These are phyloP conservation scores for Dinochytrium kinnereticum DNA, from an alignment of 371 early-diverging fungal genomes.

Conservation along the genomic window DNA sequence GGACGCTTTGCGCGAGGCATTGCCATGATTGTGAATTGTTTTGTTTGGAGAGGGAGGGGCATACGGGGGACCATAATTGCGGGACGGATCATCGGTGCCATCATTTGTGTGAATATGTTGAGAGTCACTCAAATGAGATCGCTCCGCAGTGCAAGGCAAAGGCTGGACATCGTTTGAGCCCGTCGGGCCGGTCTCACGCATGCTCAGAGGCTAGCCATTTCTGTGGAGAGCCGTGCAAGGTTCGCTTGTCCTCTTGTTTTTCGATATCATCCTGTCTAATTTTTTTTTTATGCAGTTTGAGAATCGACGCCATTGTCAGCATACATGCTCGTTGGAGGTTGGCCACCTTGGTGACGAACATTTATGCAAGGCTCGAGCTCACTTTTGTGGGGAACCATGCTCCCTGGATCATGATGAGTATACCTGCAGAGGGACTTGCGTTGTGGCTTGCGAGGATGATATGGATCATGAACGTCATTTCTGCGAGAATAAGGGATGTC, in stretches of 20 bases:
- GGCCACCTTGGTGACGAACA: slow-evolving; percentile 36
- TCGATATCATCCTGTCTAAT: too few species aligned
- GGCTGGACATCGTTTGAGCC: slow-evolving; percentile 9
- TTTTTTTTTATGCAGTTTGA: neutral
- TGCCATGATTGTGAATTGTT: slow-evolving; percentile 14
- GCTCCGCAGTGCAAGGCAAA: slow-evolving; percentile 1
- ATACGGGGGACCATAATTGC: slow-evolving; percentile 32
- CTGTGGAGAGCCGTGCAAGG: slow-evolving; percentile 23
- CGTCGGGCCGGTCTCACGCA: slow-evolving; percentile 9
- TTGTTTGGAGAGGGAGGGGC: slow-evolving; percentile 21
- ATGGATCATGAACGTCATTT: neutral
- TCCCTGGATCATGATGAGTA: slow-evolving; percentile 20
- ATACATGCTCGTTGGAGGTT: slow-evolving; percentile 21
- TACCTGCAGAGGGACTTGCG: slow-evolving; percentile 9
- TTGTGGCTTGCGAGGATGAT: slow-evolving; percentile 14
- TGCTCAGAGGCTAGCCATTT: slow-evolving; percentile 9
- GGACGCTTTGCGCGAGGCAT: neutral
- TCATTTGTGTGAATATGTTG: slow-evolving; percentile 26
- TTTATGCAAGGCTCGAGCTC: slow-evolving; percentile 31
- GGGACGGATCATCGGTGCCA: slow-evolving; percentile 37
- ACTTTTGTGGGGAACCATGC: slow-evolving; percentile 41
- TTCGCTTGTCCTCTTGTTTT: neutral
- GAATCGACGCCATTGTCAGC: neutral
- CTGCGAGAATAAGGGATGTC: slow-evolving; percentile 13
- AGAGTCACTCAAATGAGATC: slow-evolving; percentile 22